These are phyloP conservation scores for Botrytis fragariae DNA, from an alignment of 2,329 filamentous ascomycete genomes.

Conservation along the genomic window DNA sequence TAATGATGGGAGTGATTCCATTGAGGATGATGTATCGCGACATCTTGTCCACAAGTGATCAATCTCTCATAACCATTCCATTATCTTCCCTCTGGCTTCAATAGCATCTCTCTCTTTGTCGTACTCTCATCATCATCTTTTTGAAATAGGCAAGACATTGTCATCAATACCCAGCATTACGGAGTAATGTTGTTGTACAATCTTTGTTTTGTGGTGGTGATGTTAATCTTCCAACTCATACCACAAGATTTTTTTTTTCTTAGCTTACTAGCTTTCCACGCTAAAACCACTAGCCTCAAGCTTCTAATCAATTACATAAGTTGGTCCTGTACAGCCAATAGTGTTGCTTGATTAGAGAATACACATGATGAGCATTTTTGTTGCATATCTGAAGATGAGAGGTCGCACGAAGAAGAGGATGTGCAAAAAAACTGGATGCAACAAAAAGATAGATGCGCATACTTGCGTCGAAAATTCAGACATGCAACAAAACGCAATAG, in stretches of 20 bases:
- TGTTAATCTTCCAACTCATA: neutral
- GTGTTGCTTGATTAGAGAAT: fast-evolving
- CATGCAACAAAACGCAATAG: neutral
- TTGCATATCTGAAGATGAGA: neutral
- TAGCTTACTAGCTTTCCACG: neutral
- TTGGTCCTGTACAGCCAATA: neutral
- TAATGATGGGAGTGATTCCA: neutral
- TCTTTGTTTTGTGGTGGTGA: neutral
- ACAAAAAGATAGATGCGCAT: neutral
- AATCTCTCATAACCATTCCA: neutral
- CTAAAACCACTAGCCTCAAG: neutral
- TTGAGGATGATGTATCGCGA: neutral
- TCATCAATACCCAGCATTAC: neutral
- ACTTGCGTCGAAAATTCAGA: neutral
- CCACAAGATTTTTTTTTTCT: neutral
- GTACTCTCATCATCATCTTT: neutral
- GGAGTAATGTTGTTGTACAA: neutral
- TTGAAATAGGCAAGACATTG: neutral
- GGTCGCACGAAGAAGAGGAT: neutral
- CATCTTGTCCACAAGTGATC: neutral
- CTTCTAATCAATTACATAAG: neutral
- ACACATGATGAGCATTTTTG: neutral
- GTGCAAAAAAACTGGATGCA: too few species aligned
- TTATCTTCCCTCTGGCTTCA: neutral
- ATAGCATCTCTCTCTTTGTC: neutral